Percentiles rank a stretch among this genome's conserved stretches.
Conservation (phyloP, 371 early-diverging fungal genomes). For the Apophysomyces sp. region DNA sequence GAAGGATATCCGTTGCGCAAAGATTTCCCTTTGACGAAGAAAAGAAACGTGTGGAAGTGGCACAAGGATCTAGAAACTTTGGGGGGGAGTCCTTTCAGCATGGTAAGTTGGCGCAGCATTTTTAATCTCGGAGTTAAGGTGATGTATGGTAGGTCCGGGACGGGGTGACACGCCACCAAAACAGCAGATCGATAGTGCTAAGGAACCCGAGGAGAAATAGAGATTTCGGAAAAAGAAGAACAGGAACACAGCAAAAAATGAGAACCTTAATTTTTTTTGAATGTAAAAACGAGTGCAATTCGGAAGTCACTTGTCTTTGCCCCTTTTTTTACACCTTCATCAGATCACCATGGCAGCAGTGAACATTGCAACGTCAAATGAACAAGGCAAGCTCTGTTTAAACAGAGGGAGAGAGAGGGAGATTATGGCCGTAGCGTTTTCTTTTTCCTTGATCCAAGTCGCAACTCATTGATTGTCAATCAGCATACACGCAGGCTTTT, state of each 20-base stretch:
- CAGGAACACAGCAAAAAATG: neutral
- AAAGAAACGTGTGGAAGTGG: constrained; percentile 92
- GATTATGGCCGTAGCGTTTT: neutral
- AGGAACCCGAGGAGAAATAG: neutral
- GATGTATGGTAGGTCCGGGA: neutral
- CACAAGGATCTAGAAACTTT: constrained; percentile 94
- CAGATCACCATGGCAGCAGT: neutral
- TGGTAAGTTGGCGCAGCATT: constrained; percentile 43
- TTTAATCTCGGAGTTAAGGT: neutral
- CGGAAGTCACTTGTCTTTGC: neutral
- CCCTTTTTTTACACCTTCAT: neutral
- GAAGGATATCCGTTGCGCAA: constrained; percentile 97
- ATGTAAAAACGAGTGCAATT: too few relatives aligned
- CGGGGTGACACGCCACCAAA: neutral
- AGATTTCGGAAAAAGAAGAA: neutral
- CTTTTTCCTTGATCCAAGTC: neutral
- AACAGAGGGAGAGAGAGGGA: neutral
- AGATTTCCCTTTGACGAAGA: constrained; percentile 94
- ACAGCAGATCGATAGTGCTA: neutral
- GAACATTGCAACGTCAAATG: neutral
- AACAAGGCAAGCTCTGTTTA: constrained; percentile 1
- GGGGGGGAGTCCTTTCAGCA: constrained; percentile 86
- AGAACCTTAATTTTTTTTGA: neutral
- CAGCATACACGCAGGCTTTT: neutral
- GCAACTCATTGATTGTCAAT: neutral